Conservation (phyloP, 805 yeast genomes). For the Lachancea waltii region DNA sequence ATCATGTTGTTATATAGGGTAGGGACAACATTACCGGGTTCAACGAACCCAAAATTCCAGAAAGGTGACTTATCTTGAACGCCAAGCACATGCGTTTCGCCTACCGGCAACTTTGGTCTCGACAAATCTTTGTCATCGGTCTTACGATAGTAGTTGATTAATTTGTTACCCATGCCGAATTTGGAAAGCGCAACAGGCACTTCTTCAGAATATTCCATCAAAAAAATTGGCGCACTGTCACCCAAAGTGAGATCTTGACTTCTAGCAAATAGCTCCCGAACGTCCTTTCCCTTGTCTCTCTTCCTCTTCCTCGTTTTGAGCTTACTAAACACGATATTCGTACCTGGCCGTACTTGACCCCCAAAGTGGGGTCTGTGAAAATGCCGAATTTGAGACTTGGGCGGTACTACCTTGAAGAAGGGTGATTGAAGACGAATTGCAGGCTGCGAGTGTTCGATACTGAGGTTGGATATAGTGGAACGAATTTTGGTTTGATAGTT, state of each 20-base stretch:
- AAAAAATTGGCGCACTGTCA: conserved; percentile 70
- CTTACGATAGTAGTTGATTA: conserved; percentile 89
- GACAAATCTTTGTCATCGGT: conserved; percentile 70
- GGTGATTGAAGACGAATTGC: conserved; percentile 86
- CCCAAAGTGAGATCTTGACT: conserved; percentile 76
- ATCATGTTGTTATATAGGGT: conserved; percentile 86
- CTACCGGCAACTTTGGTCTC: conserved; percentile 81
- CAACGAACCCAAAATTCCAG: conserved; percentile 97
- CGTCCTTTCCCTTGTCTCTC: conserved; percentile 79
- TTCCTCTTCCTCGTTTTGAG: conserved; percentile 75
- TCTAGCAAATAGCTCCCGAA: conserved; percentile 62
- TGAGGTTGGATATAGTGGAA: conserved; percentile 83
- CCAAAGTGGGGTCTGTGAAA: conserved; percentile 75
- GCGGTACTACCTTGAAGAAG: conserved; percentile 71
- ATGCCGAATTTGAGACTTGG: conserved; percentile 60
- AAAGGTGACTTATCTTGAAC: conserved; percentile 94
- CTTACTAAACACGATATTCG: conserved; percentile 68
- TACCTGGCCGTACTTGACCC: conserved; percentile 61
- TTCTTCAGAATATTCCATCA: conserved; percentile 89
- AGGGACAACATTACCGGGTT: conserved; percentile 89
- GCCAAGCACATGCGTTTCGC: conserved; percentile 95
- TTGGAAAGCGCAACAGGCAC: conserved; percentile 74
- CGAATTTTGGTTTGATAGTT: conserved; percentile 89
- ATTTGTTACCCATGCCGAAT: conserved; percentile 92
- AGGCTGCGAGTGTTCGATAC: conserved; percentile 86